These are phyloP conservation scores for Rhipidocladum racemiflorum DNA, from an alignment of 176 grass and related monocot genomes.

Conservation along the genomic window DNA sequence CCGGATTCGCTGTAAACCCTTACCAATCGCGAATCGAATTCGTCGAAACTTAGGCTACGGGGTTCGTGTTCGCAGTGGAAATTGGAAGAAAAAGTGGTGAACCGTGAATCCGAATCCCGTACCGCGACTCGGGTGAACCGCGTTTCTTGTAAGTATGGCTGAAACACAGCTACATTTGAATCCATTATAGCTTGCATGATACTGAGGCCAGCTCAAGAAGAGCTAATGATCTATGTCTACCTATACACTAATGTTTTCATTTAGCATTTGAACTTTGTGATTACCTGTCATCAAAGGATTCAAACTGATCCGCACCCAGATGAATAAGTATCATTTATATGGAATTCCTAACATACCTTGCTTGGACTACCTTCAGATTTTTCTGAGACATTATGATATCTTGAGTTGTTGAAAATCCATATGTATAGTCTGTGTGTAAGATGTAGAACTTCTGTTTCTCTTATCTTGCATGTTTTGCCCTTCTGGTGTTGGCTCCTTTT, in stretches of 20 bases:
- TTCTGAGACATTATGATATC: neutral
- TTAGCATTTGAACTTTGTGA: constrained; percentile 7
- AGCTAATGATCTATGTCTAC: neutral
- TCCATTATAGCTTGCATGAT: neutral
- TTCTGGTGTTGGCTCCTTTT: neutral
- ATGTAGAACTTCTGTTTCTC: neutral
- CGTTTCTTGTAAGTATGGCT: too few species aligned
- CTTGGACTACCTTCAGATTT: constrained; percentile 1
- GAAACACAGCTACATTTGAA: neutral
- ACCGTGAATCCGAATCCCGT: too few species aligned
- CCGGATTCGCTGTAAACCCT: too few species aligned
- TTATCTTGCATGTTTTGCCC: too few species aligned
- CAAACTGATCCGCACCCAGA: neutral
- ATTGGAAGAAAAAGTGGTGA: too few species aligned
- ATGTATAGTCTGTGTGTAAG: neutral
- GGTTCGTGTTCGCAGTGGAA: too few species aligned
- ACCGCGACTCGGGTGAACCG: too few species aligned
- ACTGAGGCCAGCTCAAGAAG: neutral
- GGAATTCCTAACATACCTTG: neutral
- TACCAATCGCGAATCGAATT: too few species aligned
- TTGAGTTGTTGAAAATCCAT: neutral
- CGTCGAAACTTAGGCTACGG: too few species aligned
- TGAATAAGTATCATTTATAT: neutral
- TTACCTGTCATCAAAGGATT: neutral
- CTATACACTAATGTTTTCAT: neutral